phyloP scores from a whole-genome alignment of 2,329 filamentous ascomycete species.

The Aaosphaeria pasadenensis region DNA sequence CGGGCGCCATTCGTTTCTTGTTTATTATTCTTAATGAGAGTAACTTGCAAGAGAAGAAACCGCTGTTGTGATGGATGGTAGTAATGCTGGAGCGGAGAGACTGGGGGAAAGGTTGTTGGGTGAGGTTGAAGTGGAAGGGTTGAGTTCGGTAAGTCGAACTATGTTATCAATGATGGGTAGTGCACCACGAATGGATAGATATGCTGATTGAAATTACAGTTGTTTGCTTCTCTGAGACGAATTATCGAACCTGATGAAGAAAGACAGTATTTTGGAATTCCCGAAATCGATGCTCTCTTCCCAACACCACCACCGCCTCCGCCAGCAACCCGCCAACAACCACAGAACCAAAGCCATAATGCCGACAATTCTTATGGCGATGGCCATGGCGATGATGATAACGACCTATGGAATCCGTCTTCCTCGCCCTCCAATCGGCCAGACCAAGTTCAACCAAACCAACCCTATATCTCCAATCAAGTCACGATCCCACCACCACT shows the following conservation, averaged over 20 bases:
- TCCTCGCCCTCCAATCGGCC: not conserved
- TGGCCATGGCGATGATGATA: too few relatives aligned
- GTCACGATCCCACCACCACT: conserved; percentile 1
- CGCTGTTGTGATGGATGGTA: too few relatives aligned
- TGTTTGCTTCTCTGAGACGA: conserved; percentile 38
- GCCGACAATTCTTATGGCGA: too few relatives aligned
- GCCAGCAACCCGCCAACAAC: conserved; percentile 1
- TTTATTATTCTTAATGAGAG: not conserved
- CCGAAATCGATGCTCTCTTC: conserved; percentile 44
- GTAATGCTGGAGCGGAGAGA: conserved; percentile 35
- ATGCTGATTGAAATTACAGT: conserved; percentile 8
- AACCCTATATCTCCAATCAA: not conserved
- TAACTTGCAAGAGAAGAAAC: not conserved
- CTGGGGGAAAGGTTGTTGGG: conserved; percentile 53
- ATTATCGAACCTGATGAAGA: conserved; percentile 11
- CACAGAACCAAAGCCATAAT: too few relatives aligned
- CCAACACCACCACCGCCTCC: not conserved
- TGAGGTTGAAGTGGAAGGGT: conserved; percentile 29
- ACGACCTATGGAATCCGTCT: too few relatives aligned
- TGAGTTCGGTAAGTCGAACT: conserved; percentile 21
- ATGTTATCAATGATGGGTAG: not conserved
- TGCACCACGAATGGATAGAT: too few relatives aligned
- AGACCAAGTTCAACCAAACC: not conserved
- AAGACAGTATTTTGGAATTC: conserved; percentile 40
- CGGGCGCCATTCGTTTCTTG: conserved; percentile 51